Evolutionary conservation across 345 rosid genomes (phyloP), one percentile per base, ranked within the genome.

Genomic region (Hevea brasiliensis): DNA sequence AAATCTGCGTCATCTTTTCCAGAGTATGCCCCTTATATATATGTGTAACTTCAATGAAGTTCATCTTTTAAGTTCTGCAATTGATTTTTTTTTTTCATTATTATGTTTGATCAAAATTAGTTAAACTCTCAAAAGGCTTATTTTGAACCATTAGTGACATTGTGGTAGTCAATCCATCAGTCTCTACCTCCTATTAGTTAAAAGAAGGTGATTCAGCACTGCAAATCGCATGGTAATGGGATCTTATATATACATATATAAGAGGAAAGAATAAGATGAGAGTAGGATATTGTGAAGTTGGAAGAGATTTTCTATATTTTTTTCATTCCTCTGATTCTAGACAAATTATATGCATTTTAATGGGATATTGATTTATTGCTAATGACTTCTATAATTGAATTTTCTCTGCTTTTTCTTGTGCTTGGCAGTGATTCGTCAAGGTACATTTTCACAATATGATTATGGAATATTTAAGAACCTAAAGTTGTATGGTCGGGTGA

Each of bases 1-100:
- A 86, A 94, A 94, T 77, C 40, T 94, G 61, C 89, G 88, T 65
- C 98, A 94, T 85, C 93, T 92, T 80, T 94, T 90, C 81, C 94
- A 94, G 83, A 92, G 97, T 92, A 86, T 71, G 86, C 65, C 75
- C 68, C 68, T 6, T 27, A 27, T 32, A 20, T 10, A 40, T 42
- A 23, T 18, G 58, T 61, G 72, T 27, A 29, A 57, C 21, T 29
- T 37, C 55, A 6, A 20, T 18, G 6, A 14, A 20, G 20, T 29
- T 67, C 8, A 48, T 58, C 21, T 21, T 32, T 55, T 14, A 59
- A 67, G 40, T 45, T 74, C 59, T 74, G 23, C 24, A 68, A 7
- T 64, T 41, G 63, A 27, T 9, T 61, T 67, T 61, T 29, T 14
- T 67, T 47, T 48, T 67, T 35, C 18, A 32, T 8, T 45, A 14